phyloP scores from a whole-genome alignment of 495 filamentous ascomycete genomes.

The Hypomontagnella monticulosa region DNA sequence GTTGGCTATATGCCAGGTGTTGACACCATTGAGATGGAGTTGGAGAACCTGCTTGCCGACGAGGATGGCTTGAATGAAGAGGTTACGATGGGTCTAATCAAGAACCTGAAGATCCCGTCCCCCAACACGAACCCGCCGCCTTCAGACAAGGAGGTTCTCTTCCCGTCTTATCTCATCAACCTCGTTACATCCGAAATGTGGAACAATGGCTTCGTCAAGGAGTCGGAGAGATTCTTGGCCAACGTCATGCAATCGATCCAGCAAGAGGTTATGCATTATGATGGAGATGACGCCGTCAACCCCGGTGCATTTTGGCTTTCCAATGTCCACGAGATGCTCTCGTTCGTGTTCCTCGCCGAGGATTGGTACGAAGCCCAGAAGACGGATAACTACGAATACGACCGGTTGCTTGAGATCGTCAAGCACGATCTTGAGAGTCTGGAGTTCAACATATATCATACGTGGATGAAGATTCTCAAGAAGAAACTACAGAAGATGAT shows the following conservation, averaged over 20 bases:
- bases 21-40: slow-evolving; percentile 91
- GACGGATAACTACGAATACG: slow-evolving; percentile 98
- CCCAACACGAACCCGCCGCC: slow-evolving; percentile 85
- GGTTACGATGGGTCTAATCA: slow-evolving; percentile 92
- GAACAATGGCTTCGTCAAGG: slow-evolving; percentile 99
- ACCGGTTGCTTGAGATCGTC: slow-evolving; percentile 96
- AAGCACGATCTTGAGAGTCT: slow-evolving; percentile 98
- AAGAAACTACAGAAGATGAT: slow-evolving; percentile 99
- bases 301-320: slow-evolving; percentile 99
- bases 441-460: slow-evolving; percentile 99
- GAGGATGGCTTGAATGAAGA: slow-evolving; percentile 97
- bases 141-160: slow-evolving; percentile 97
- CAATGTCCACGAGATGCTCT: slow-evolving; percentile 99
- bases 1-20: slow-evolving; percentile 75
- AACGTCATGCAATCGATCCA: slow-evolving; percentile 99
- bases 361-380: slow-evolving; percentile 99
- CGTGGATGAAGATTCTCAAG: slow-evolving; percentile 99
- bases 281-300: slow-evolving; percentile 96
- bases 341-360: slow-evolving; percentile 98
- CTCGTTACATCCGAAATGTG: slow-evolving; percentile 99
- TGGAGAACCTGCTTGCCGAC: slow-evolving; percentile 91
- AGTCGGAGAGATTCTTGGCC: slow-evolving; percentile 97
- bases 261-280: slow-evolving; percentile 98
- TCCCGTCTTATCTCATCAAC: slow-evolving; percentile 98
- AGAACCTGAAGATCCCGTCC: slow-evolving; percentile 92